These are phyloP conservation scores for Xylaria sp. DNA, from an alignment of 2,329 filamentous ascomycete species.

Conservation along the genomic window DNA sequence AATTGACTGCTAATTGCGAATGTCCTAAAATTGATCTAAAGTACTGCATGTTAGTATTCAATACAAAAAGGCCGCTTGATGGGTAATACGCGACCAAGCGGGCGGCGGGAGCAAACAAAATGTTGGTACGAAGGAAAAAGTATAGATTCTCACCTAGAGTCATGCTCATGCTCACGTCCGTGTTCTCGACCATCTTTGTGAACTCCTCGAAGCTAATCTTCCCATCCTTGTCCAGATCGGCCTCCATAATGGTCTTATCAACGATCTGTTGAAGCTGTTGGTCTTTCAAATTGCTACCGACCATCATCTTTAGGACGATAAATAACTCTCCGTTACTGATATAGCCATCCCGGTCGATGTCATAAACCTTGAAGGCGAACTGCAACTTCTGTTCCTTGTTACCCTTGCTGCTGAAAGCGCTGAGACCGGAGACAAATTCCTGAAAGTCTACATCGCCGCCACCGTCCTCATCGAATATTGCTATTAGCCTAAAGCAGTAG, in stretches of 20 bases:
- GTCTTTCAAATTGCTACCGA: constrained; percentile 98
- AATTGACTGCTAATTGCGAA: constrained; percentile 1
- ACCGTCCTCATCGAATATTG: constrained; percentile 98
- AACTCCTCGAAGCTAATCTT: constrained; percentile 99
- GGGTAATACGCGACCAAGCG: neutral
- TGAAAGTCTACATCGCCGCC: constrained; percentile 98
- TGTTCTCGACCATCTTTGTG: constrained; percentile 98
- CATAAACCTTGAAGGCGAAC: constrained; percentile 99
- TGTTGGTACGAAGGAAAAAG: neutral
- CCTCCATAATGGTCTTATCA: constrained; percentile 99
- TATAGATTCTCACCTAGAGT: constrained; percentile 67
- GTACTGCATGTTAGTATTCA: constrained; percentile 16
- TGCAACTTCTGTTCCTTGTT: constrained; percentile 99
- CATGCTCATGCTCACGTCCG: constrained; percentile 81
- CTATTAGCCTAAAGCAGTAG: constrained; percentile 80
- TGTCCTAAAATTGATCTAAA: constrained; percentile 38
- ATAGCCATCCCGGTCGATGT: constrained; percentile 97
- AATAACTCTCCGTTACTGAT: constrained; percentile 99
- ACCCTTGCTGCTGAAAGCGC: constrained; percentile 95
- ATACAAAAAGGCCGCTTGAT: neutral
- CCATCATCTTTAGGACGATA: constrained; percentile 99
- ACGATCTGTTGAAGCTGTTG: constrained; percentile 99
- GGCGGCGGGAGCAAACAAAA: neutral
- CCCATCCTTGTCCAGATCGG: constrained; percentile 92
- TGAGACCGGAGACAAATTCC: constrained; percentile 95